Percentiles rank a stretch among this genome's conserved stretches.
phyloP scores from a whole-genome alignment of 164 flowering plant genomes.

The Vitis labrusca region DNA sequence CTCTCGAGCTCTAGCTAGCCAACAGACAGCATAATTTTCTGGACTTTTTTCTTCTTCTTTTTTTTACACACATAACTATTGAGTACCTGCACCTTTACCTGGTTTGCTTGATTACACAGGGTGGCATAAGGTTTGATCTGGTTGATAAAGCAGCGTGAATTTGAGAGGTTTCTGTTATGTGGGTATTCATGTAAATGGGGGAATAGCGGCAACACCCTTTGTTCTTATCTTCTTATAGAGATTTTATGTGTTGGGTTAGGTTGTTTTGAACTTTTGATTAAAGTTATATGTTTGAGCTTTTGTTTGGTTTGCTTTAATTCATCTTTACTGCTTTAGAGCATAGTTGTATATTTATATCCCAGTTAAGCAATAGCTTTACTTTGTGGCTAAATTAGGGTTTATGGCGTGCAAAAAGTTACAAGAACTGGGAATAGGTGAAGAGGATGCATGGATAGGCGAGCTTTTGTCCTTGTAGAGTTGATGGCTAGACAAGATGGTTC shows the following conservation, averaged over 20 bases:
- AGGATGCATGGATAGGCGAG: slow-evolving; percentile 3
- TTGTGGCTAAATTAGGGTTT: neutral
- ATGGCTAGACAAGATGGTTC: slow-evolving; percentile 18
- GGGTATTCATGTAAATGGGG: slow-evolving; percentile 14
- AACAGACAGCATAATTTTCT: neutral
- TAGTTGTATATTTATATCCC: neutral
- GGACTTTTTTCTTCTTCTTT: neutral
- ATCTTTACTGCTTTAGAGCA: neutral
- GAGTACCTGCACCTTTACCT: too few relatives aligned
- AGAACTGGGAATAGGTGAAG: neutral
- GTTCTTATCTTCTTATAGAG: neutral
- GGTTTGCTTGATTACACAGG: neutral
- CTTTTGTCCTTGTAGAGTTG: neutral
- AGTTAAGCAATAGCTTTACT: neutral
- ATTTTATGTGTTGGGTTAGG: slow-evolving; percentile 7
- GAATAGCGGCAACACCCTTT: neutral
- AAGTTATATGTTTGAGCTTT: neutral
- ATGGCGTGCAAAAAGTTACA: neutral
- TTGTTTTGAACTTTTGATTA: slow-evolving; percentile 5
- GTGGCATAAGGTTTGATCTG: slow-evolving; percentile 13
- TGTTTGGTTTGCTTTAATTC: neutral
- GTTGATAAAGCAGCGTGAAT: slow-evolving; percentile 1
- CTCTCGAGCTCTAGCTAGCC: neutral
- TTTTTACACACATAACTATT: neutral
- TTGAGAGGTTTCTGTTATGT: slow-evolving; percentile 9